These are phyloP conservation scores for Vachellia pachyceras DNA, from an alignment of 306 rosid species.

Conservation along the genomic window DNA sequence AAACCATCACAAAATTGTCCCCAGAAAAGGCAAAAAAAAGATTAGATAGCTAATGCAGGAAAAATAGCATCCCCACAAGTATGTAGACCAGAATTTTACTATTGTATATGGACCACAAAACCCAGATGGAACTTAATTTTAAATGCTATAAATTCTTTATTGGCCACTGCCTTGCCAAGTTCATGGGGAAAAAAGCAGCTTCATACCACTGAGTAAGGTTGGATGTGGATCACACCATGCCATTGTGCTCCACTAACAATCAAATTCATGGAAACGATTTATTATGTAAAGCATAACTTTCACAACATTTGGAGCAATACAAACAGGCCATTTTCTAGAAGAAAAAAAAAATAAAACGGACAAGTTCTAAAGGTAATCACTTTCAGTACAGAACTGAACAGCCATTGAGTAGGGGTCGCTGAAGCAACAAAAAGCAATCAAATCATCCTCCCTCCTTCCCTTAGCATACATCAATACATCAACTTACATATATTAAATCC, in stretches of 20 bases:
- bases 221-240: neutral
- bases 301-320: constrained; percentile 27
- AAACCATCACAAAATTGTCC: neutral
- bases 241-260: neutral
- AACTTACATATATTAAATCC: neutral
- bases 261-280: neutral
- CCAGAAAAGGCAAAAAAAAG: constrained; percentile 3
- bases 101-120: constrained; percentile 12
- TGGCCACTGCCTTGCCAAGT: constrained; percentile 9
- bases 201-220: neutral
- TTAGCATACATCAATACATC: constrained; percentile 19
- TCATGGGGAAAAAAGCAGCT: neutral
- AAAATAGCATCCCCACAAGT: constrained; percentile 11
- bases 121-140: constrained; percentile 11
- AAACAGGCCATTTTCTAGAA: constrained; percentile 32
- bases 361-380: constrained; percentile 25
- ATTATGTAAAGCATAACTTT: neutral
- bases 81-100: constrained; percentile 12
- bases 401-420: constrained; percentile 20
- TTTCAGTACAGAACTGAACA: constrained; percentile 10
- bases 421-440: constrained; percentile 26
- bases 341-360: neutral
- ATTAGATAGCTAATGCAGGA: constrained; percentile 1
- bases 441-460: constrained; percentile 19
- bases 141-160: constrained; percentile 23